phyloP scores from a whole-genome alignment of 345 rosid species.

The Populus nigra region DNA sequence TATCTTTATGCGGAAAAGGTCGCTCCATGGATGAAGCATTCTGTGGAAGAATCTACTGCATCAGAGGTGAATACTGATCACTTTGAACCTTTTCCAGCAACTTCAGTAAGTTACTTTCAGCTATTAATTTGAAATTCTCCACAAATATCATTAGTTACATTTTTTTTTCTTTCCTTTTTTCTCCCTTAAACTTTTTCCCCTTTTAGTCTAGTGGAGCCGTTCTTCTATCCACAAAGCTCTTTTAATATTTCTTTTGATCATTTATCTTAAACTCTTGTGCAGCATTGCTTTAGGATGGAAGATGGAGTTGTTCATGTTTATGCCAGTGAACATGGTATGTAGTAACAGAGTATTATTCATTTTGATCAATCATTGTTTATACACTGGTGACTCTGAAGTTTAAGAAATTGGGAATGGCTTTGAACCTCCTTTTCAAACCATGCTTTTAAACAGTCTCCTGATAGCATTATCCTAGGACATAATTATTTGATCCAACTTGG shows the following conservation, averaged over 20 bases:
- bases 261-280: conserved; percentile 18
- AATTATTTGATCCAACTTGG: neutral
- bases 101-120: conserved; percentile 34
- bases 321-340: conserved; percentile 43
- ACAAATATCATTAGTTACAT: neutral
- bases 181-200: neutral
- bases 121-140: conserved; percentile 1
- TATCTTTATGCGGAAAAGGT: conserved; percentile 42
- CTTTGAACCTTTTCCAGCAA: conserved; percentile 44
- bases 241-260: neutral
- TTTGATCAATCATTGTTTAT: neutral
- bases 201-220: neutral
- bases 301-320: conserved; percentile 51
- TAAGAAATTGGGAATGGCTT: neutral
- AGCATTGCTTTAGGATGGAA: conserved; percentile 53
- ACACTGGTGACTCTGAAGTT: neutral
- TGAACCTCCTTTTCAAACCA: neutral
- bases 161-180: neutral
- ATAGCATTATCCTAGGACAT: neutral
- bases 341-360: neutral
- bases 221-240: neutral
- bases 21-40: conserved; percentile 45
- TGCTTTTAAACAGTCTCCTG: neutral
- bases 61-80: conserved; percentile 25
- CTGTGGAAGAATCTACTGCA: conserved; percentile 21